Conservation (phyloP, 1,139 yeast genomes). For the Candida albicans region DNA sequence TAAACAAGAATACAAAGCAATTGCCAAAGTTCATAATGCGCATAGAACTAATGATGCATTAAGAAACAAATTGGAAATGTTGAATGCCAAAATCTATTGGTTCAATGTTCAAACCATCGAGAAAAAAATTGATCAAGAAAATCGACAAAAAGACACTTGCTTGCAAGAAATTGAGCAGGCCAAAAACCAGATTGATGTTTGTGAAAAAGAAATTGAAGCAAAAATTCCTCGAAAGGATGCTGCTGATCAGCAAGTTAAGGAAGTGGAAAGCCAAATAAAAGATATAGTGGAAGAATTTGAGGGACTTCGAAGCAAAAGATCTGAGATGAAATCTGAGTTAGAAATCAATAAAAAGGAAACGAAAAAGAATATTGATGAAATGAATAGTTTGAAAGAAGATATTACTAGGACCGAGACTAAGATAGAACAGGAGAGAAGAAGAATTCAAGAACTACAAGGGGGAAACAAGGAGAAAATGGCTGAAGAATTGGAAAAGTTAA, state of each 20-base stretch:
- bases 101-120: slow-evolving; percentile 47
- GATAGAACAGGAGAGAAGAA: slow-evolving; percentile 34
- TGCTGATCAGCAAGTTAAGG: slow-evolving; percentile 17
- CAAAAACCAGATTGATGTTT: slow-evolving; percentile 11
- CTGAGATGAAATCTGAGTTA: slow-evolving; percentile 6
- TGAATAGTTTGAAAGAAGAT: slow-evolving; percentile 20
- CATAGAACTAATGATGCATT: slow-evolving; percentile 44
- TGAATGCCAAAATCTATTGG: slow-evolving; percentile 70
- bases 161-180: slow-evolving; percentile 23
- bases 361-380: slow-evolving; percentile 10
- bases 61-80: slow-evolving; percentile 40
- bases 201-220: slow-evolving; percentile 15
- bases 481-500: slow-evolving; percentile 14
- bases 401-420: slow-evolving; percentile 27
- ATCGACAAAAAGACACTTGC: slow-evolving; percentile 17
- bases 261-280: slow-evolving; percentile 14
- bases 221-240: slow-evolving; percentile 16
- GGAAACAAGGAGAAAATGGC: slow-evolving; percentile 35
- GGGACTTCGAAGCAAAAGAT: slow-evolving; percentile 19
- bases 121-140: slow-evolving; percentile 23
- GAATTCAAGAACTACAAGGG: slow-evolving; percentile 40
- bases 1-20: slow-evolving; percentile 32
- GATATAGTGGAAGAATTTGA: slow-evolving; percentile 17
- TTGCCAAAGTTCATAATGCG: slow-evolving; percentile 36
- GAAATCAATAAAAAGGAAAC: slow-evolving; percentile 13